phyloP scores from a whole-genome alignment of 768 basidiomycete genomes.

The Termitomyces sp. region DNA sequence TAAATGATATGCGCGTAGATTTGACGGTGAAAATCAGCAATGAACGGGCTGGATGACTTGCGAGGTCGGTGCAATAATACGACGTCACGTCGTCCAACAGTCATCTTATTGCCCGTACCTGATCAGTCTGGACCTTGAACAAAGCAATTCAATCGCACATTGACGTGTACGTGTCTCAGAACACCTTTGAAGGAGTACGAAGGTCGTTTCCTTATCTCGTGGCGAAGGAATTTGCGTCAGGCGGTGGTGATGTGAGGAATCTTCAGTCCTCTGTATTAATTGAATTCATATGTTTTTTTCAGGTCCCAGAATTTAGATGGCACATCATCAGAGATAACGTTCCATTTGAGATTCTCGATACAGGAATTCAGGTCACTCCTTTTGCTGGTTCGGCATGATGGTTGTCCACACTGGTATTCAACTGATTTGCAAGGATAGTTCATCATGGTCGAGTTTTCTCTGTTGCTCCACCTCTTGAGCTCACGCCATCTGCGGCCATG shows the following conservation, averaged over 20 bases:
- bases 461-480: slow-evolving; percentile 28
- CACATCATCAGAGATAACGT: slow-evolving; percentile 69
- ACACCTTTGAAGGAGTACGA: slow-evolving; percentile 62
- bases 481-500: slow-evolving; percentile 28
- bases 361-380: slow-evolving; percentile 59
- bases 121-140: slow-evolving; percentile 67
- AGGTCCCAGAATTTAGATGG: slow-evolving; percentile 84
- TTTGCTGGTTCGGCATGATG: slow-evolving; percentile 47
- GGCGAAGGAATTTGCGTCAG: slow-evolving; percentile 68
- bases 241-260: slow-evolving; percentile 64
- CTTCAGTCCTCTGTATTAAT: background rate
- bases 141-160: slow-evolving; percentile 63
- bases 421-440: slow-evolving; percentile 34
- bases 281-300: background rate
- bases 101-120: slow-evolving; percentile 3
- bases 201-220: slow-evolving; percentile 81
- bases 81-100: background rate
- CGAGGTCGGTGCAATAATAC: slow-evolving; percentile 45
- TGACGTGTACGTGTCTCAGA: slow-evolving; percentile 66
- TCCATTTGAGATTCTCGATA: slow-evolving; percentile 63
- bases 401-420: background rate
- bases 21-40: slow-evolving; percentile 38
- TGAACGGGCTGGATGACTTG: slow-evolving; percentile 88
- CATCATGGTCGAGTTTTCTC: slow-evolving; percentile 71
- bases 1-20: background rate